Base-by-base conservation (phyloP, 176 grass and related monocot species). In the Bonia amplexicaulis region DNA sequence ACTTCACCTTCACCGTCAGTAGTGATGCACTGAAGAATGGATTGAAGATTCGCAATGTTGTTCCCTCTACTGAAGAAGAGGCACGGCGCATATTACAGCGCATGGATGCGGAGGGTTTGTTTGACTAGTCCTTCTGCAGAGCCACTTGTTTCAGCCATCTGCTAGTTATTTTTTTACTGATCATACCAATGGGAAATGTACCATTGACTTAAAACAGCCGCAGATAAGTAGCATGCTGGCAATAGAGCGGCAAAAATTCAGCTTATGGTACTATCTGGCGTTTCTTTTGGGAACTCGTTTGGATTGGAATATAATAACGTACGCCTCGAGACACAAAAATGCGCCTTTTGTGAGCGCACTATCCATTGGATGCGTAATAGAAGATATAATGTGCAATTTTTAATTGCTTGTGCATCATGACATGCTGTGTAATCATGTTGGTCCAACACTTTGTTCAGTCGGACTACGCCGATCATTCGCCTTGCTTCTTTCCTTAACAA, bases 1-100 rank as follows among this genome's bases (percentile, higher is more conserved):
- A 94, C 71, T 98, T 98, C 90, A 98, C 93, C 67, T 98, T 98
- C 78, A 94, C 93, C 14, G 93, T 96, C 49, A 78, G 86, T 57
- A 83, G 57, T 52, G 91, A 89, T 55, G 81, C 90, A 12, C 51
- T 94, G 79, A 89, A 90, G 77, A 94, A 94, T 0, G 93, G 93
- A 7, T 40, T 96, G 67, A 98, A 75, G 52, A 94, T 98, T 53
- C 91, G 88, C 25, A 95, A 92, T 83, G 96, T 96, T 22, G 96
- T 99, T 83, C 96, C 96, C 60, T 91, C 91, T 1, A 96, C 96
- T 3, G 96, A 99, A 86, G 93, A 99, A 85, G 96, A 99, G 72
- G 91, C 96, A 15, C 85, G 93, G 3, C 87, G 52, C 15, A 90
- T 96, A 31, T 59, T 99, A 39, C 71, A 99, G 73, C 93, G 86